phyloP scores from a whole-genome alignment of 2,329 filamentous ascomycete species.

The Fusarium dlaminii region DNA sequence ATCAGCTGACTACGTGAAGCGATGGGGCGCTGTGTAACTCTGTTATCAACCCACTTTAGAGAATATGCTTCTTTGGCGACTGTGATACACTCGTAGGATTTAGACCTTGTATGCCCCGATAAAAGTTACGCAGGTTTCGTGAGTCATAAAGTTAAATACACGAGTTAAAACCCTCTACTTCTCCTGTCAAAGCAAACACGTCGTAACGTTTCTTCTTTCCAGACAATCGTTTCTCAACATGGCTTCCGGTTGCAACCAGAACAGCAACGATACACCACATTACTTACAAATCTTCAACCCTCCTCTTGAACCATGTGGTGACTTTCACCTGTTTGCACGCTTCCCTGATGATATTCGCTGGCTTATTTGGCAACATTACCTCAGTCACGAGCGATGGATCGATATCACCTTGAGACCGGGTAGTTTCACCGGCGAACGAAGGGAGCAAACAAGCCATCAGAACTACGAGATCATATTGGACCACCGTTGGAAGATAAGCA shows the following conservation, averaged over 20 bases:
- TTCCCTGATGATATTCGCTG: neutral
- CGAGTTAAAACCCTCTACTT: accelerated
- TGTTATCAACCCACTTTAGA: neutral
- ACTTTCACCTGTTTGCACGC: neutral
- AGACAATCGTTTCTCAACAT: accelerated
- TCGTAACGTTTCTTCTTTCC: neutral
- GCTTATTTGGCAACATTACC: conserved; percentile 1
- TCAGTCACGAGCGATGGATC: conserved; percentile 1
- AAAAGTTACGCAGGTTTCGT: neutral
- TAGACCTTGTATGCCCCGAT: neutral
- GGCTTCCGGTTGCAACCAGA: neutral
- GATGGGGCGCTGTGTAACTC: neutral
- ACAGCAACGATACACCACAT: neutral
- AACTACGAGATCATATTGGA: neutral
- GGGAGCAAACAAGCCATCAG: accelerated
- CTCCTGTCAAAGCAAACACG: neutral
- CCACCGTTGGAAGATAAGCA: neutral
- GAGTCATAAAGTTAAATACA: neutral
- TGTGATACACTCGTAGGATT: neutral
- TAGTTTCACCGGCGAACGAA: accelerated
- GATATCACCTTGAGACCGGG: accelerated
- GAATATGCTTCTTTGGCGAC: neutral
- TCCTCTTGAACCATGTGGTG: accelerated
- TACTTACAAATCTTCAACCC: neutral
- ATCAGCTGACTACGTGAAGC: neutral